These are phyloP conservation scores for Myotisia sp. DNA, from an alignment of 2,329 filamentous ascomycete genomes.

Conservation along the genomic window DNA sequence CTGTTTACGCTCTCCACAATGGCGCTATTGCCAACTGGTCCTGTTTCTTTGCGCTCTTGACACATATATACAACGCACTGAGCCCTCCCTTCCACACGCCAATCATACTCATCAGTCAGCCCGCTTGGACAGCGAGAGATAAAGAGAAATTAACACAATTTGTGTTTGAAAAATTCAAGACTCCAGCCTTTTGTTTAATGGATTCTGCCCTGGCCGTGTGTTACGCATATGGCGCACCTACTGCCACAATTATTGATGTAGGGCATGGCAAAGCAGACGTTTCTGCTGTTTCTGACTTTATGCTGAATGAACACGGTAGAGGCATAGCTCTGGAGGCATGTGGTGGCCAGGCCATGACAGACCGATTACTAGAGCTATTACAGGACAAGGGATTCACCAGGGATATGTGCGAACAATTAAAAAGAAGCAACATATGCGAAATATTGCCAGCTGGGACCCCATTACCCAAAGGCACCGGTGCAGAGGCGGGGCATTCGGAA, in stretches of 20 bases:
- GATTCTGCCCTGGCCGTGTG: slow-evolving; percentile 73
- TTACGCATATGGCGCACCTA: slow-evolving; percentile 66
- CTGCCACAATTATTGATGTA: slow-evolving; percentile 77
- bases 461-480: slow-evolving; percentile 39
- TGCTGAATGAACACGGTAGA: slow-evolving; percentile 54
- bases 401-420: slow-evolving; percentile 53
- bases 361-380: slow-evolving; percentile 54
- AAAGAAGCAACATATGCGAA: slow-evolving; percentile 49
- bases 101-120: slow-evolving; percentile 77
- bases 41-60: slow-evolving; percentile 83
- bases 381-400: slow-evolving; percentile 41
- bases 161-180: slow-evolving; percentile 94
- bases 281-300: slow-evolving; percentile 73
- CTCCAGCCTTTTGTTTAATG: slow-evolving; percentile 78
- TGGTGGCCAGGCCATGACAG: slow-evolving; percentile 79
- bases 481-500: slow-evolving; percentile 27
- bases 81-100: slow-evolving; percentile 90
- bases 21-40: slow-evolving; percentile 82
- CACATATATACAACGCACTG: slow-evolving; percentile 78
- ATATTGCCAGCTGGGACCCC: slow-evolving; percentile 42
- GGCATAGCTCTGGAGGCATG: slow-evolving; percentile 50
- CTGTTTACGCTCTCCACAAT: slow-evolving; percentile 69
- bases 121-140: slow-evolving; percentile 78
- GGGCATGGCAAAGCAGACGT: slow-evolving; percentile 87
- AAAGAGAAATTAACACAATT: slow-evolving; percentile 81